These are phyloP conservation scores for Chlorella sorokiniana DNA, from an alignment of 139 green algal species.

Conservation along the genomic window DNA sequence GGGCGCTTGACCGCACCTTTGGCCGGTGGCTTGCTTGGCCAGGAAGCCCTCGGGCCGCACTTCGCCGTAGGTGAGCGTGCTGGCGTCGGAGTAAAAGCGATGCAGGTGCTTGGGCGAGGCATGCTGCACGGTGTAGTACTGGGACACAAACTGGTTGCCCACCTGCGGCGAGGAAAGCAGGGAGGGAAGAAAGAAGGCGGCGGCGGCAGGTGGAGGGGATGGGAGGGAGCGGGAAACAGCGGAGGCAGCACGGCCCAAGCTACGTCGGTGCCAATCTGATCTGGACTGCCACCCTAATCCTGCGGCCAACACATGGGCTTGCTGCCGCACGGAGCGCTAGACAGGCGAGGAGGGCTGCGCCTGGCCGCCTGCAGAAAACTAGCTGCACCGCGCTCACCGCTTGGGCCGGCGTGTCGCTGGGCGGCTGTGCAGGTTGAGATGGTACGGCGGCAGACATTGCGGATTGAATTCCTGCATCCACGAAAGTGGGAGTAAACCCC, in stretches of 20 bases:
- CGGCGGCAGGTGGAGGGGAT: background rate
- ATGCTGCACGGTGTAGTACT: constrained; percentile 87
- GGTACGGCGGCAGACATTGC: constrained; percentile 1
- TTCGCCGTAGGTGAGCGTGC: constrained; percentile 65
- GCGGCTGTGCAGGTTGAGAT: constrained; percentile 2
- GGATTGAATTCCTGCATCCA: background rate
- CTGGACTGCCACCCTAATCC: too few relatives aligned
- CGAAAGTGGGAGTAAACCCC: too few relatives aligned
- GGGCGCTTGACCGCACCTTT: too few relatives aligned
- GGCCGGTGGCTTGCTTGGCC: constrained; percentile 36
- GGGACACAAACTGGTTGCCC: constrained; percentile 80
- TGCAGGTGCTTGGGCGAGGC: constrained; percentile 70
- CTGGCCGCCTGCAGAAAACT: too few relatives aligned
- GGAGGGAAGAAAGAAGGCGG: background rate
- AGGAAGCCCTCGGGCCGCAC: constrained; percentile 30
- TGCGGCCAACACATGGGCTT: too few relatives aligned
- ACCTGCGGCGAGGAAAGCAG: constrained; percentile 62
- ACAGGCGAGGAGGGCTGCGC: too few relatives aligned
- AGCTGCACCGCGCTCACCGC: too few relatives aligned
- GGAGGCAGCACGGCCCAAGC: too few relatives aligned
- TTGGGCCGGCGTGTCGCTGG: constrained; percentile 13
- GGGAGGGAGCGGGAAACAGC: background rate
- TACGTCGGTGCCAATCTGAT: too few relatives aligned
- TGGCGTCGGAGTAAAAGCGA: constrained; percentile 87
- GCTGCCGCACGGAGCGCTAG: too few relatives aligned